A percentile compares a stretch with the other conserved stretches of the same genome.
Conservation (phyloP, 1,284 basidiomycete genomes). For the Pseudozyma thailandica region DNA sequence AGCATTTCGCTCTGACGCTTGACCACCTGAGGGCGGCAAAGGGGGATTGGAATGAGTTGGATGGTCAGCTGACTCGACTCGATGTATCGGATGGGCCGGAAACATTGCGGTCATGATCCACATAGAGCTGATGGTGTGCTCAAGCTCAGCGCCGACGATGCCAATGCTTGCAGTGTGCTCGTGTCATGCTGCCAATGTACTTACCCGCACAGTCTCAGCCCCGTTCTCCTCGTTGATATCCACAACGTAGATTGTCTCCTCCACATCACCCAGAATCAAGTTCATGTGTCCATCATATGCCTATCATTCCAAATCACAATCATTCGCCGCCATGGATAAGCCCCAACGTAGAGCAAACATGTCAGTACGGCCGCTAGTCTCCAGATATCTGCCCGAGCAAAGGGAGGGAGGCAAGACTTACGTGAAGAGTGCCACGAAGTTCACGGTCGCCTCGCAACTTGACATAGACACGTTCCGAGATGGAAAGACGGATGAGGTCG, state of each 20-base stretch:
- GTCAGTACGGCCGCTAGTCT: too few species aligned
- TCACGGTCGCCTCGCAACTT: conserved; percentile 96
- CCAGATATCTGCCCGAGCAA: neutral
- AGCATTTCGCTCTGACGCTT: conserved; percentile 97
- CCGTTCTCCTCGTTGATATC: conserved; percentile 69
- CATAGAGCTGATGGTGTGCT: neutral
- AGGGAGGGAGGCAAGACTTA: conserved; percentile 3
- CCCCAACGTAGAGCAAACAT: too few species aligned
- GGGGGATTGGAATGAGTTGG: neutral
- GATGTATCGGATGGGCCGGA: neutral
- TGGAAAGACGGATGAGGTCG: conserved; percentile 92
- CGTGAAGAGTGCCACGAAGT: conserved; percentile 87
- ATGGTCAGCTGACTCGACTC: neutral
- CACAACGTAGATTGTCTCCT: conserved; percentile 74
- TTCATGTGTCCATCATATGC: conserved; percentile 99
- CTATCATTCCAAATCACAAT: too few species aligned
- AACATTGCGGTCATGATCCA: neutral
- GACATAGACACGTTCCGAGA: conserved; percentile 94
- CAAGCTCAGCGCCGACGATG: neutral
- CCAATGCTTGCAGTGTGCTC: neutral
- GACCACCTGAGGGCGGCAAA: too few species aligned
- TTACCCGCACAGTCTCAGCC: conserved; percentile 70
- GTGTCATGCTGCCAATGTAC: conserved; percentile 27
- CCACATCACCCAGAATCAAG: conserved; percentile 94
- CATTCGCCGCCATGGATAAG: too few species aligned